Evolutionary conservation across 768 basidiomycete genomes (phyloP).

Genomic region (Coprinopsis strossmayeri): DNA sequence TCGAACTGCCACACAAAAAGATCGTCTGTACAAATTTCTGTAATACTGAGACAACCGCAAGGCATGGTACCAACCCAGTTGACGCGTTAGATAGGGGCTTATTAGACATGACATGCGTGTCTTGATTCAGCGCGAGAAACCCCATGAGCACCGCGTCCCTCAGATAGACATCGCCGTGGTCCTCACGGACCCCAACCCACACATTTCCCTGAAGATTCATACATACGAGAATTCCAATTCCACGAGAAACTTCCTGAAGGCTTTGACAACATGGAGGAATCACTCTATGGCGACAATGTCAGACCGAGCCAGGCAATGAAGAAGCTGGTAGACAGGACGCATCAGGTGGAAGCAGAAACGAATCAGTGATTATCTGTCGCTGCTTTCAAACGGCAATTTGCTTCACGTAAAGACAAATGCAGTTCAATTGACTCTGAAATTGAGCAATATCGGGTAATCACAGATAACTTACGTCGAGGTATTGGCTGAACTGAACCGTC

Average conservation of each 20-base stretch:
- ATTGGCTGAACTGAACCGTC: constrained; percentile 11
- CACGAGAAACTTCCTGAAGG: constrained; percentile 65
- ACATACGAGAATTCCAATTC: constrained; percentile 61
- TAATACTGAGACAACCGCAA: no score
- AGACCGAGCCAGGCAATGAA: constrained; percentile 57
- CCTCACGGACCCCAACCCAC: constrained; percentile 47
- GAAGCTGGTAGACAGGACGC: constrained; percentile 51
- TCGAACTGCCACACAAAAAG: no score
- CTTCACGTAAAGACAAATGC: constrained; percentile 53
- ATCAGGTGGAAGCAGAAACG: constrained; percentile 61
- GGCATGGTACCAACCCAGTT: no score
- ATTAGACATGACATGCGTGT: constrained; percentile 7
- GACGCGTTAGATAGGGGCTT: constrained; percentile 3
- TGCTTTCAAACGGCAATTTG: constrained; percentile 59
- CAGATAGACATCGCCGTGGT: constrained; percentile 58
- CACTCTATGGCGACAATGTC: constrained; percentile 65
- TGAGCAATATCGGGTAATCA: constrained; percentile 59
- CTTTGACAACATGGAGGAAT: constrained; percentile 66
- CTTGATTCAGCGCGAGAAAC: constrained; percentile 1
- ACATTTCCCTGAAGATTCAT: constrained; percentile 57
- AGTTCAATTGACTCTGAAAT: constrained; percentile 60
- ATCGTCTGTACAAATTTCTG: no score
- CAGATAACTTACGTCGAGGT: constrained; percentile 64
- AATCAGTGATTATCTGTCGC: constrained; percentile 58
- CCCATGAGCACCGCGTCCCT: constrained; percentile 27